Evolutionary conservation across 163 green algal species (phyloP), one percentile per base, ranked within the genome.

Genomic region (Botryococcus braunii): DNA sequence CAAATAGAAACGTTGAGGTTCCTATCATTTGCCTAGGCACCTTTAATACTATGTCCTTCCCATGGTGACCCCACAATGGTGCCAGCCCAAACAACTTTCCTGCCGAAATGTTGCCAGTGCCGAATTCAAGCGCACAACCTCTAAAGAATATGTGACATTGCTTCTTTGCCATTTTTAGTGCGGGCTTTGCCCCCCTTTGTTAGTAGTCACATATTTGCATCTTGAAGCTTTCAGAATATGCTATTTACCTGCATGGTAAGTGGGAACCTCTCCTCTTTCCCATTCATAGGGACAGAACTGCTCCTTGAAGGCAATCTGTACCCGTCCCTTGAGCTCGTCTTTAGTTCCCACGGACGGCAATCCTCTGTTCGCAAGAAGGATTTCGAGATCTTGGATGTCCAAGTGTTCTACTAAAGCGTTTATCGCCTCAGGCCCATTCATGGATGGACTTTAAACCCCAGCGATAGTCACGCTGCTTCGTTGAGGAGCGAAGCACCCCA

Each of bases 261-360:
- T 31, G 21, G 58, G 66, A 37, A 64, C 55, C n/a, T 69, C 65
- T 6, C 68, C 50, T 17, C 31, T 32, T 36, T 79, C 68, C 73
- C 73, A 79, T 62, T 74, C 70, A 55, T 65, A 79, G n/a, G 72
- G 68, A 37, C 67, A 74, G 6, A 74, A 57, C 56, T 79, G 68
- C 46, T 72, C 49, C 8, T 34, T 69, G 17, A 79, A 43, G 1
- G 56, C 29, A 40, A 31, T 52, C 35, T 73, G 60, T 17, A 78
- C 60, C 4, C 64, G 32, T 34, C 64, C 50, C 21, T 64, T 69
- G 2, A 77, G 70, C 39, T 69, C 65, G 29, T 77, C 48, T 40
- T 66, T 70, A 36, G 32, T 34, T 31, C 70, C 70, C 23, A 77
- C 56, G 11, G 70, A 77, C 2, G 70, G 70, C 17, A 77, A 29